Base-by-base conservation (phyloP, 1,284 basidiomycete species). In the Ceratobasidium sp. region DNA sequence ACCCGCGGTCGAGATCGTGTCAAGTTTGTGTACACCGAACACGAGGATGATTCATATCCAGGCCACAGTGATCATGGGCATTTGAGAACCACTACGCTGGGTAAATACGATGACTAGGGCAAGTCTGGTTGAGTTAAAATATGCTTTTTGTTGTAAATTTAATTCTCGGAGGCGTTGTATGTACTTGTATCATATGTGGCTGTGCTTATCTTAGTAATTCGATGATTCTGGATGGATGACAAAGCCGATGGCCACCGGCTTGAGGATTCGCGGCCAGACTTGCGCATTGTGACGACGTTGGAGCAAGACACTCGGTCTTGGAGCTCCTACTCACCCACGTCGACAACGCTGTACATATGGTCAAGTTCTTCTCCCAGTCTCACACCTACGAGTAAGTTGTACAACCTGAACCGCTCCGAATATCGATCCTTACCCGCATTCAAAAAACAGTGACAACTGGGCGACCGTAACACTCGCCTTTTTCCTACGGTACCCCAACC, bases 401-500 rank as follows among this genome's bases (percentile, higher is more conserved):
- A 3, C 47, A 47, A 15, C 12, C n/a, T 40, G 47, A 0, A 52
- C 43, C 22, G 29, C 25, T 42, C 31, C 25, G 22, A 27, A 56
- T 27, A 13, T 34, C n/a, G 22, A 20, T 71, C 29, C 54, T 20
- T 62, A 38, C n/a, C 35, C 25, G 43, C 35, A 12, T 49, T 45
- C 49, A 27, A 50, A 6, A 77, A n/a, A n/a, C n/a, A 93, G 92
- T 83, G 91, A 93, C 86, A 85, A 91, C 77, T 95, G 92, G 92
- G 85, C 92, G 69, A 94, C 94, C 71, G 92, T 96, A 68, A 89
- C 93, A 40, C 84, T 96, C 73, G 96, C 96, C 17, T 98, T 93
- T 83, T 94, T 96, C 76, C 84, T 98, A 72, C 91, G 97, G 73
- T 99, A 99, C 78, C 96, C 97, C 2, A 99, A 98, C 79, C 96